A percentile compares a stretch with the other conserved stretches of the same genome.
Conservation (phyloP, 495 filamentous ascomycete species). For the Lasiosphaeria ovina region DNA sequence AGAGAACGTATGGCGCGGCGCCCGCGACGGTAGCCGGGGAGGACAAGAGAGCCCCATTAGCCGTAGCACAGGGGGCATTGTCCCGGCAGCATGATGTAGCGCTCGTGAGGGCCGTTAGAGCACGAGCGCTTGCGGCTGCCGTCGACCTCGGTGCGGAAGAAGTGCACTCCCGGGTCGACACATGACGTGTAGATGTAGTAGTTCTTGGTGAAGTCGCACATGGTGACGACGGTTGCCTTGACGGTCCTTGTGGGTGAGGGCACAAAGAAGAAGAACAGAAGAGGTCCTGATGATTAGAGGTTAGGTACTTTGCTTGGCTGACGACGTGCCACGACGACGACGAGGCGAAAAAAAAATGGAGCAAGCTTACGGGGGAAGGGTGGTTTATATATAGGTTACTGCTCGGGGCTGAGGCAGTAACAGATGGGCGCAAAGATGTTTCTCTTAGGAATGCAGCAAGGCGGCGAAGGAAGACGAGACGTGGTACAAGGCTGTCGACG, state of each 20-base stretch:
- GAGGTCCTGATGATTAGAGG: background rate
- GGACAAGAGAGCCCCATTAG: slow-evolving; percentile 18
- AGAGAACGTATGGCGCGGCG: too few species aligned
- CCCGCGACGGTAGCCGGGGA: too few species aligned
- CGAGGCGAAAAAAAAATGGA: too few species aligned
- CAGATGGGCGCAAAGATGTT: too few species aligned
- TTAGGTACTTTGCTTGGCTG: background rate
- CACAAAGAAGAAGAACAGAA: background rate
- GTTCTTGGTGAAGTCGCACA: slow-evolving; percentile 78
- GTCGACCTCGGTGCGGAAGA: slow-evolving; percentile 64
- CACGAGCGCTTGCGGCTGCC: slow-evolving; percentile 61
- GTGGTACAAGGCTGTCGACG: background rate
- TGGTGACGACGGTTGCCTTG: slow-evolving; percentile 34
- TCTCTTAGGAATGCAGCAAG: background rate
- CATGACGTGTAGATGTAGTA: slow-evolving; percentile 75
- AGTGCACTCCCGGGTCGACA: slow-evolving; percentile 63
- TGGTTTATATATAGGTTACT: too few species aligned
- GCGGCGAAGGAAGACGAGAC: background rate
- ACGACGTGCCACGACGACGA: too few species aligned
- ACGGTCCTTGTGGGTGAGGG: background rate
- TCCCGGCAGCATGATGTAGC: slow-evolving; percentile 67
- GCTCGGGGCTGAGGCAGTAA: too few species aligned
- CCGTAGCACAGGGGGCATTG: slow-evolving; percentile 63
- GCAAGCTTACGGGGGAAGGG: too few species aligned
- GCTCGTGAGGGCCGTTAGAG: slow-evolving; percentile 67